Evolutionary conservation across 208 protist species (phyloP), one percentile per base, ranked within the genome.

Genomic region (Plasmodiophora brassicae): DNA sequence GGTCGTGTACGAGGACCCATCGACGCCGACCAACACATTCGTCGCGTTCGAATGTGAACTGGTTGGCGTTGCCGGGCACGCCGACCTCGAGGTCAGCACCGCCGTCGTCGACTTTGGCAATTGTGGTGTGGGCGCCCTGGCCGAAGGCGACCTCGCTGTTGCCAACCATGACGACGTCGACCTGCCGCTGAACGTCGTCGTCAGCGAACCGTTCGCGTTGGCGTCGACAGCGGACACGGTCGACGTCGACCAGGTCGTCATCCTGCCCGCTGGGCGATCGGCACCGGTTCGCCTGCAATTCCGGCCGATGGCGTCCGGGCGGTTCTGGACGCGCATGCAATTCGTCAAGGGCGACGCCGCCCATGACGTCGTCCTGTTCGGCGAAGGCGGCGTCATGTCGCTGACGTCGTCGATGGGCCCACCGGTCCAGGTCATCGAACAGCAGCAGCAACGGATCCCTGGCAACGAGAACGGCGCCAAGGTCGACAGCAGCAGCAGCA

Each of bases 311-410:
- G 41, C n/a, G 5, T 38, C 65, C 5, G 65, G 65, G 14, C 5
- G 65, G 65, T 78, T 78, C n/a, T 36, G 65, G 5, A 32, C 32
- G 14, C 65, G 65, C 5, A 5, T 78, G 14, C 65, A 78, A 32
- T 36, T 78, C 14, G 65, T 78, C 65, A 44, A 38, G 10, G 65
- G 65, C 65, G 65, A 78, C n/a, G 20, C 14, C 65, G 5, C 41
- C 65, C 5, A 32, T 5, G 65, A 78, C n/a, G 65, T 78, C 14
- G 41, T 78, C 14, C 65, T 78, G 65, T 78, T 78, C 65, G 65
- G 65, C n/a, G 65, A 78, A 5, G 65, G 65, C 5, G 65, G 65
- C n/a, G 65, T 78, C n/a, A 78, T 78, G 65, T 44, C 32, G 32
- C n/a, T 78, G n/a, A 32, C n/a, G 41, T 78, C 65, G n/a, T 32